These are phyloP conservation scores for Boletus barrowsii DNA, from an alignment of 768 basidiomycete species.

Conservation along the genomic window DNA sequence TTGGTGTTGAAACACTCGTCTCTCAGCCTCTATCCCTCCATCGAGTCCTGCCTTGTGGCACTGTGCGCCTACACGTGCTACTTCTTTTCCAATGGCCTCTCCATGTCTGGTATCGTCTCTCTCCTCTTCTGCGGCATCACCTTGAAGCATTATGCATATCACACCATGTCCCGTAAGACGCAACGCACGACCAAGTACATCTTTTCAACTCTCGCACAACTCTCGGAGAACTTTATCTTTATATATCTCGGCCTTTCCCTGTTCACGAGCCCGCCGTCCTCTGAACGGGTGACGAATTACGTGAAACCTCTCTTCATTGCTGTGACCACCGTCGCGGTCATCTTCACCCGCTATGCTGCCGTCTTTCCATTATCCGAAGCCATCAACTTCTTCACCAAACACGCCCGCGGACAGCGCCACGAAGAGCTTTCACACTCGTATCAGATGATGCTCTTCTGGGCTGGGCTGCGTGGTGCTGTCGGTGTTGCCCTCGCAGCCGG, in stretches of 20 bases:
- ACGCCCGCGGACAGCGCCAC: constrained; percentile 78
- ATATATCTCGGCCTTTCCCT: constrained; percentile 96
- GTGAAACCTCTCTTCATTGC: constrained; percentile 95
- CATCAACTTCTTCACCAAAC: constrained; percentile 89
- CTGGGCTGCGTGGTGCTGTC: constrained; percentile 92
- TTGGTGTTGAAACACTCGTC: constrained; percentile 93
- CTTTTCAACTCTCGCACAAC: constrained; percentile 88
- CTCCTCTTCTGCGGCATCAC: constrained; percentile 98
- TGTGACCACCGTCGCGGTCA: constrained; percentile 86
- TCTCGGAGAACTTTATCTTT: constrained; percentile 99
- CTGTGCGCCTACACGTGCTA: constrained; percentile 95
- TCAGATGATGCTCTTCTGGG: constrained; percentile 99
- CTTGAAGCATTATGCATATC: constrained; percentile 99
- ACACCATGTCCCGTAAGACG: constrained; percentile 95
- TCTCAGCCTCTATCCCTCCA: constrained; percentile 80
- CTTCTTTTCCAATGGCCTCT: constrained; percentile 96
- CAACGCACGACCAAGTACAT: constrained; percentile 95
- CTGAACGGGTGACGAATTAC: constrained; percentile 75
- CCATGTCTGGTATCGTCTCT: constrained; percentile 96
- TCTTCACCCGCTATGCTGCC: constrained; percentile 92
- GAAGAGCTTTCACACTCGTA: constrained; percentile 97
- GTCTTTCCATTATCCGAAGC: constrained; percentile 93
- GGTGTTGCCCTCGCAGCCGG: constrained; percentile 97
- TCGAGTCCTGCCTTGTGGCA: constrained; percentile 95
- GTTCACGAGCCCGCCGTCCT: constrained; percentile 84